A percentile compares a stretch with the other conserved stretches of the same genome.
Conservation (phyloP, 2,329 filamentous ascomycete genomes). For the Onygenales sp. region DNA sequence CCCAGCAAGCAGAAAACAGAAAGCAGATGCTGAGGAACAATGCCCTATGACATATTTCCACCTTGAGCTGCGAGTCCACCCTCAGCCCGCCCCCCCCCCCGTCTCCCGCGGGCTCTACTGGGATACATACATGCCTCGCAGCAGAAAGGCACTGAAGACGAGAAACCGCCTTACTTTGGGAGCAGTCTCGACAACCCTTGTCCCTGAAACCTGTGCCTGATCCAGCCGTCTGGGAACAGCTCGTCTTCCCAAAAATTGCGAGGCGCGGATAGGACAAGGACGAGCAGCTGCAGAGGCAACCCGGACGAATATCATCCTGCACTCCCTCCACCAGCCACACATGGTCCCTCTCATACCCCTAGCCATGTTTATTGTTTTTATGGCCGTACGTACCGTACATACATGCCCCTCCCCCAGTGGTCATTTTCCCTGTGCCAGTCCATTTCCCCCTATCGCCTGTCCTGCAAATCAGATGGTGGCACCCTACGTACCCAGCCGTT, state of each 20-base stretch:
- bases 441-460: background rate
- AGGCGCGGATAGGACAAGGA: background rate
- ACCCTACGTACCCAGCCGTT: background rate
- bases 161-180: slow-evolving; percentile 3
- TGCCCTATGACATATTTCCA: slow-evolving; percentile 1
- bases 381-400: slow-evolving; percentile 1
- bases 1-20: background rate
- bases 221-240: background rate
- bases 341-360: background rate
- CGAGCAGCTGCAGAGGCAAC: background rate
- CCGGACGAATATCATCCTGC: background rate
- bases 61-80: background rate
- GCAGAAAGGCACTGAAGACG: background rate
- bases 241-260: background rate
- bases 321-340: background rate
- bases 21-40: background rate
- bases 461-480: slow-evolving; percentile 4
- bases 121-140: slow-evolving; percentile 1
- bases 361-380: background rate
- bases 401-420: background rate
- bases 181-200: background rate
- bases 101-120: background rate
- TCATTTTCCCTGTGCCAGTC: background rate
- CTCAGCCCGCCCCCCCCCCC: background rate
- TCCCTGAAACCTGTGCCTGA: slow-evolving; percentile 1